phyloP scores from a whole-genome alignment of 768 basidiomycete species.

The Boletus coccyginus region DNA sequence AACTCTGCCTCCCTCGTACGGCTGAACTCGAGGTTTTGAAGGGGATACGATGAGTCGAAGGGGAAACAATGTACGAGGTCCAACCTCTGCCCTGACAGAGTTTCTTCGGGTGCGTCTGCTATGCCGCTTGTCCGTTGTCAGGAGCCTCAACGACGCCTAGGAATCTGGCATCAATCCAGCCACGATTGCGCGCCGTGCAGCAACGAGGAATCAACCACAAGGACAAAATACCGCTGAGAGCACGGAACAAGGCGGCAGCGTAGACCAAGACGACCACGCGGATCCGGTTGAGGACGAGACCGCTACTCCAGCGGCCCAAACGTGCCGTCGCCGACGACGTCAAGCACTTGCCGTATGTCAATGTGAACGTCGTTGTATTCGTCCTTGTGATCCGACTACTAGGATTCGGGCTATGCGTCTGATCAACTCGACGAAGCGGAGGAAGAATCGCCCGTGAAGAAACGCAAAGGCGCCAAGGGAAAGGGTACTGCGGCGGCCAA shows the following conservation, averaged over 20 bases:
- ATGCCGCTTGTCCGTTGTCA: conserved; percentile 9
- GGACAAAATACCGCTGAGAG: conserved; percentile 31
- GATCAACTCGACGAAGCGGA: conserved; percentile 72
- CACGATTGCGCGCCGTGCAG: conserved; percentile 38
- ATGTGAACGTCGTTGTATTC: background rate
- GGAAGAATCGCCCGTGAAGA: conserved; percentile 44
- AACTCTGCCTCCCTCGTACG: background rate
- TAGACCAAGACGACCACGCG: conserved; percentile 15
- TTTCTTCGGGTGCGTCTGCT: conserved; percentile 60
- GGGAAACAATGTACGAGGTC: conserved; percentile 68
- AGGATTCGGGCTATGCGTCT: conserved; percentile 55
- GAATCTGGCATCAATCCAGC: conserved; percentile 52
- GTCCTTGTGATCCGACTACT: background rate
- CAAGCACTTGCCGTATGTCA: conserved; percentile 9
- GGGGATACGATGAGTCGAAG: conserved; percentile 26
- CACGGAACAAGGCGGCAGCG: conserved; percentile 6
- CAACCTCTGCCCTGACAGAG: conserved; percentile 80
- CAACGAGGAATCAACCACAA: conserved; percentile 29
- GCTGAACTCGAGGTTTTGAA: background rate
- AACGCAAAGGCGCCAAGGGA: conserved; percentile 51
- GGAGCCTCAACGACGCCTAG: conserved; percentile 26
- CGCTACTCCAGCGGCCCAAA: conserved; percentile 1
- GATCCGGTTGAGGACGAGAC: conserved; percentile 4
- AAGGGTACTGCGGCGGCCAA: conserved; percentile 40
- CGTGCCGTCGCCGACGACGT: conserved; percentile 17